phyloP scores from a whole-genome alignment of 345 rosid species.

The Geranium rotundifolium region DNA sequence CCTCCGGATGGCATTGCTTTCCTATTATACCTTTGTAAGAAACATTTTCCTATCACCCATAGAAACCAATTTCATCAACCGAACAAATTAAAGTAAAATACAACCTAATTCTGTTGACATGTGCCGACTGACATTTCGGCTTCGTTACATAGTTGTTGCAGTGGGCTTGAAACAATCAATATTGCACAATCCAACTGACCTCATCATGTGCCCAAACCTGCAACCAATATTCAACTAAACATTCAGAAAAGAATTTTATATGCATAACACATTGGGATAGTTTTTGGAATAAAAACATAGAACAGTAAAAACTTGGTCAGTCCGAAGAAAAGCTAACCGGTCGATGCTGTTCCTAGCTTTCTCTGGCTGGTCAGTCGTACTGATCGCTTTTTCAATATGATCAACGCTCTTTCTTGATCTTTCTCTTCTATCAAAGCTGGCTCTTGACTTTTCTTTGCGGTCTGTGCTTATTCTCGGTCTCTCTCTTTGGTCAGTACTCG shows the following conservation, averaged over 20 bases:
- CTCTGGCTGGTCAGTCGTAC: conserved; percentile 36
- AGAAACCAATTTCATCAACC: conserved; percentile 11
- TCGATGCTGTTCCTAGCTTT: conserved; percentile 66
- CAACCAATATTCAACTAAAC: conserved; percentile 13
- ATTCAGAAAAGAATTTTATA: conserved; percentile 3
- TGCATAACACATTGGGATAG: not conserved
- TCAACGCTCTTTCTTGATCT: conserved; percentile 36
- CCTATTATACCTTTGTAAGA: conserved; percentile 14
- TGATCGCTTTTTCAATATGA: conserved; percentile 30
- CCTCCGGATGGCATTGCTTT: conserved; percentile 12
- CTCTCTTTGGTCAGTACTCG: conserved; percentile 51
- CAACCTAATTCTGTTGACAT: conserved; percentile 14
- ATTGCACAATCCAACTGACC: conserved; percentile 82
- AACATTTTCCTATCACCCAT: conserved; percentile 18
- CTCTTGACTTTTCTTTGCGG: conserved; percentile 42
- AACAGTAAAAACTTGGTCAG: too few relatives aligned
- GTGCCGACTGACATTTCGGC: conserved; percentile 10
- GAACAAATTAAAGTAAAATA: conserved; percentile 11
- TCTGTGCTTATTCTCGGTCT: conserved; percentile 42
- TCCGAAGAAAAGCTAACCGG: conserved; percentile 35
- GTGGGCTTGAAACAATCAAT: conserved; percentile 87
- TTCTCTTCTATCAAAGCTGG: conserved; percentile 45
- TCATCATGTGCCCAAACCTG: conserved; percentile 80
- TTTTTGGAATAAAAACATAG: not conserved
- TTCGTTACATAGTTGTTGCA: conserved; percentile 33